Evolutionary conservation across 257 asterid genomes (phyloP).

Genomic region (Dorcoceras hygrometricum): DNA sequence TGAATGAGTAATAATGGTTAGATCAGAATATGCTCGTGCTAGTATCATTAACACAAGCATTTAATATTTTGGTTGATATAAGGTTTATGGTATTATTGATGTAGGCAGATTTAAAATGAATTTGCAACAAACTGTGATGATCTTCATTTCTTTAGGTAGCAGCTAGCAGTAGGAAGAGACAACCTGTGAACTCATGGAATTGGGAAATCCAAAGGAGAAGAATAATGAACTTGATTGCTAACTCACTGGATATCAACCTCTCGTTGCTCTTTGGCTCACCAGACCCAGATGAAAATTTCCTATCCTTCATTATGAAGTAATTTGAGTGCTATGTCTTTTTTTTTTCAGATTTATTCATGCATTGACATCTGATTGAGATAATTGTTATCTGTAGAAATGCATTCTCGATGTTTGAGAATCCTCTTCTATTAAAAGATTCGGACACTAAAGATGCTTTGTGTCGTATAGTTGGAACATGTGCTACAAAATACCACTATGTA

Average conservation of each 20-base stretch:
- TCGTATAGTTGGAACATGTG: conserved; percentile 87
- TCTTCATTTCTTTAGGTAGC: conserved; percentile 44
- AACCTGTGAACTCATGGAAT: conserved; percentile 64
- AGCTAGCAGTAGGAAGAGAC: conserved; percentile 64
- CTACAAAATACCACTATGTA: conserved; percentile 77
- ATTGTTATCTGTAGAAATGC: conserved; percentile 58
- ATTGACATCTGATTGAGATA: conserved; percentile 25
- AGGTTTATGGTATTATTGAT: too few species aligned
- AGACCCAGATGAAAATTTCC: conserved; percentile 82
- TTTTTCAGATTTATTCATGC: conserved; percentile 8
- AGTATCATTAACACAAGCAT: too few species aligned
- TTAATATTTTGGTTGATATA: too few species aligned
- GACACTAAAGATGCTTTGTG: conserved; percentile 75
- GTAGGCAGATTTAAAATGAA: too few species aligned
- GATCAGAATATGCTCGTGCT: too few species aligned
- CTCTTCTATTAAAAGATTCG: conserved; percentile 61
- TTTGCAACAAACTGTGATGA: neutral
- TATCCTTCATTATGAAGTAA: conserved; percentile 86
- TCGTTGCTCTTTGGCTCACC: conserved; percentile 81
- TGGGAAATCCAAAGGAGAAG: conserved; percentile 84
- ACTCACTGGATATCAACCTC: conserved; percentile 85
- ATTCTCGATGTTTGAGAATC: conserved; percentile 72
- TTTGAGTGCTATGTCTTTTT: conserved; percentile 26
- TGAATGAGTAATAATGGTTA: too few species aligned
- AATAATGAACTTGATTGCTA: conserved; percentile 74